Evolutionary conservation across 768 basidiomycete genomes (phyloP).

Genomic region (Rhodotorula sphaerocarpa): DNA sequence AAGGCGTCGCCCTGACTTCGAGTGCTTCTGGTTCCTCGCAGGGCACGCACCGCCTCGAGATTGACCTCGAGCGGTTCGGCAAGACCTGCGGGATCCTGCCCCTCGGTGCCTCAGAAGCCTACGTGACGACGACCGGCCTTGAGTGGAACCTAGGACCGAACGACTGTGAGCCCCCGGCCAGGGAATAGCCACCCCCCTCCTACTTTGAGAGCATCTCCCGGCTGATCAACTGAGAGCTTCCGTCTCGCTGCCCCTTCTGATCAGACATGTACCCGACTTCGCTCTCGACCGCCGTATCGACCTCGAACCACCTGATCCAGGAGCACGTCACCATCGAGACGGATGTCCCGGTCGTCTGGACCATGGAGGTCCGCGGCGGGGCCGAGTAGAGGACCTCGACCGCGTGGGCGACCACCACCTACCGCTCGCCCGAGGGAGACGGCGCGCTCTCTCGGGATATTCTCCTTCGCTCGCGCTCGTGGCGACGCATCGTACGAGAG

Average conservation of each 20-base stretch:
- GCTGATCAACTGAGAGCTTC: neutral
- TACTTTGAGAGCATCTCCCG: too few relatives aligned
- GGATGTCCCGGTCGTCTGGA: conserved; percentile 81
- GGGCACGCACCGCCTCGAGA: conserved; percentile 72
- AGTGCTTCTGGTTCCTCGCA: conserved; percentile 41
- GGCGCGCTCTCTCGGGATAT: neutral
- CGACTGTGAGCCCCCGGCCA: conserved; percentile 1
- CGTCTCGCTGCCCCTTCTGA: neutral
- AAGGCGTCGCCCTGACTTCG: neutral
- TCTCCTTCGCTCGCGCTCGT: neutral
- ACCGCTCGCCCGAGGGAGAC: neutral
- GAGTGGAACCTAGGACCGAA: conserved; percentile 76
- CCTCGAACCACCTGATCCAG: conserved; percentile 81
- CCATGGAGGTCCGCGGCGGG: conserved; percentile 53
- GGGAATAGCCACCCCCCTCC: too few relatives aligned
- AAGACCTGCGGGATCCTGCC: conserved; percentile 92
- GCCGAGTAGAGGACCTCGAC: conserved; percentile 2
- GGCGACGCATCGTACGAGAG: neutral
- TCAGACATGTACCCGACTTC: conserved; percentile 61
- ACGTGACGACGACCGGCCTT: conserved; percentile 72
- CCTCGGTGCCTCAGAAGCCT: conserved; percentile 67
- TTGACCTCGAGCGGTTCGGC: conserved; percentile 68
- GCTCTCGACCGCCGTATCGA: conserved; percentile 77
- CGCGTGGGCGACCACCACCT: too few relatives aligned
- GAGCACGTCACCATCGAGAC: conserved; percentile 65